Evolutionary conservation across 2,329 filamentous ascomycete genomes (phyloP).

Genomic region (Alternaria hordeiaustralica): DNA sequence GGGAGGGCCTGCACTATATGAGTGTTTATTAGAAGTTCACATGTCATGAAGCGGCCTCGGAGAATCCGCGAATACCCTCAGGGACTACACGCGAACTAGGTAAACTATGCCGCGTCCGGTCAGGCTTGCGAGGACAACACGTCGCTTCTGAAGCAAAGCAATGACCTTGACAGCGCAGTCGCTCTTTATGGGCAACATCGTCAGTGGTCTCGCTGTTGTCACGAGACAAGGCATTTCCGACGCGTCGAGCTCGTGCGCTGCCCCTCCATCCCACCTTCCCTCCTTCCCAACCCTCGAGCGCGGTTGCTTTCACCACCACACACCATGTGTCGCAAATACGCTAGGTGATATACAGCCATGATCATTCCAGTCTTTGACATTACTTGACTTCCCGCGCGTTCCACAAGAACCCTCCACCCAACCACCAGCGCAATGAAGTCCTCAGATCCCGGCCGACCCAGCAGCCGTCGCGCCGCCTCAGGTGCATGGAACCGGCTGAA

Average conservation of each 20-base stretch:
- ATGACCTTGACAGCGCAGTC: not conserved
- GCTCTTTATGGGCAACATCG: not conserved
- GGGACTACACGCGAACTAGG: not conserved
- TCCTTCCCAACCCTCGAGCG: slow-evolving; percentile 27
- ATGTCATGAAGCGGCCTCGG: slow-evolving; percentile 3
- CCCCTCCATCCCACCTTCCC: slow-evolving; percentile 33
- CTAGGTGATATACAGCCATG: not conserved
- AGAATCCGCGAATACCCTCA: not conserved
- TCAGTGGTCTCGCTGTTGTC: not conserved
- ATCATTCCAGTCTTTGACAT: not conserved
- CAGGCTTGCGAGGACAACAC: slow-evolving; percentile 10
- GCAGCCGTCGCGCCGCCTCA: slow-evolving; percentile 47
- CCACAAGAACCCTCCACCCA: not conserved
- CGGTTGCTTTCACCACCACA: slow-evolving; percentile 17
- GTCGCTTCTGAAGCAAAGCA: not conserved
- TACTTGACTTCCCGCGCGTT: not conserved
- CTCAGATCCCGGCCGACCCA: slow-evolving; percentile 41
- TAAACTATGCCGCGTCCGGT: slow-evolving; percentile 8
- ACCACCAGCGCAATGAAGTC: slow-evolving; percentile 34
- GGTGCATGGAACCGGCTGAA: slow-evolving; percentile 62
- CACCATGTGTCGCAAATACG: slow-evolving; percentile 9
- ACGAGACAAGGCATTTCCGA: not conserved
- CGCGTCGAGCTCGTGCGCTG: slow-evolving; percentile 14
- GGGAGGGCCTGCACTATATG: not conserved
- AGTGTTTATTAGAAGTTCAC: not conserved